phyloP scores from a whole-genome alignment of 2,329 filamentous ascomycete genomes.

The Alternaria atra region DNA sequence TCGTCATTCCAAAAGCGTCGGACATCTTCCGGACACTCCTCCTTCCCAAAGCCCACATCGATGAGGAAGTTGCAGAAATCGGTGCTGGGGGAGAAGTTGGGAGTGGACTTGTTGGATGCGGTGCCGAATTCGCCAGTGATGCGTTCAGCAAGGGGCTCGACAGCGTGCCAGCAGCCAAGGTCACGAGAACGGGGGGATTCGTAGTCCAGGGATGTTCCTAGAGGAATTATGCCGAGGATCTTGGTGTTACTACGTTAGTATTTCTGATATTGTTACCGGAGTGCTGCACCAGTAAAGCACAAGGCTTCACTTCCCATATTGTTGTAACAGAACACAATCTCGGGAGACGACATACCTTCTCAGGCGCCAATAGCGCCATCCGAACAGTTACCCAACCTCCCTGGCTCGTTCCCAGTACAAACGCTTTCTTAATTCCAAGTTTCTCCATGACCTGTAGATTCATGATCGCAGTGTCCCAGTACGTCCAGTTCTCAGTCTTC shows the following conservation, averaged over 20 bases:
- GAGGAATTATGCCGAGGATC: constrained; percentile 61
- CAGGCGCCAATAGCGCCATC: constrained; percentile 63
- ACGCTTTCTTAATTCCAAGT: constrained; percentile 55
- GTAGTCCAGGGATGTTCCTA: constrained; percentile 63
- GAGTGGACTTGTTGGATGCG: constrained; percentile 46
- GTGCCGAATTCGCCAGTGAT: constrained; percentile 52
- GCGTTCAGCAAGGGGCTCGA: constrained; percentile 42
- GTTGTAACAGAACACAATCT: neutral
- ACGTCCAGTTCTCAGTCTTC: constrained; percentile 59
- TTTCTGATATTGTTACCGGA: no score
- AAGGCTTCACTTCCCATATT: neutral
- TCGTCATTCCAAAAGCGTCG: constrained; percentile 57
- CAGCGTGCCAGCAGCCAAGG: constrained; percentile 61
- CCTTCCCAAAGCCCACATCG: constrained; percentile 58
- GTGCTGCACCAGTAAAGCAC: neutral
- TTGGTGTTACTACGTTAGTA: constrained; percentile 26
- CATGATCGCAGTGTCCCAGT: constrained; percentile 64
- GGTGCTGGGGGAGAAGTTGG: constrained; percentile 55
- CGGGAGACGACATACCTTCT: constrained; percentile 44
- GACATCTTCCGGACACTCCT: constrained; percentile 47
- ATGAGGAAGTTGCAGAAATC: constrained; percentile 58
- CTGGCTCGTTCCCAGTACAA: constrained; percentile 62
- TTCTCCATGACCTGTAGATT: constrained; percentile 53
- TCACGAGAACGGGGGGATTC: constrained; percentile 56
- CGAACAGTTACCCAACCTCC: constrained; percentile 62